Base-by-base conservation (phyloP, 495 filamentous ascomycete species). In the Bathelium albidoporum region DNA sequence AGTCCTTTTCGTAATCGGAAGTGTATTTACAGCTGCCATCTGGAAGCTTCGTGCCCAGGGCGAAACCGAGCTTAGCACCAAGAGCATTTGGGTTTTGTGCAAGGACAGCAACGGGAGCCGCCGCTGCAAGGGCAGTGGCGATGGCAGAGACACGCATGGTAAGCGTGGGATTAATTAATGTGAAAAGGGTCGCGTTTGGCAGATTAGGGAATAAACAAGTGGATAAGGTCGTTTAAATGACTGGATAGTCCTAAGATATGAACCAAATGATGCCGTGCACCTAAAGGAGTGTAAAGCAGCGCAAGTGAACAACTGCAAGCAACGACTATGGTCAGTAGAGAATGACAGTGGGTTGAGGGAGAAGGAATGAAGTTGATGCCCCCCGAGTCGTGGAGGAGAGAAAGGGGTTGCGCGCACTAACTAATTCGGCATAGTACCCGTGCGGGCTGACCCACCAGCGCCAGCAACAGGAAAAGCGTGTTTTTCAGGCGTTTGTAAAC, bases 1-100 rank as follows among this genome's bases (percentile, higher is more conserved):
- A 90, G 73, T 92, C 89, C 36, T 77, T 76, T 61, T 83, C 78
- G 72, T 88, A 90, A 72, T 90, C 87, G 55, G 70, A 63, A 36
- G 75, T 71, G 20, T 72, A 69, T 76, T 93, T 93, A 81, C 88
- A 90, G 58, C 69, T 74, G 20, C 80, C 83, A 67, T 85, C 81
- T 52, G 76, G 22, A 49, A 75, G 74, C 68, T 82, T 81, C 63
- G 79, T 78, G 65, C 82, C 82, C 24, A 85, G 73, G 16, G 82
- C 76, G 68, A 83, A 83, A 60, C 82, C 82, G 53, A 83, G 72
- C 2, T 55, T n/a, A 36, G 65, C 69, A n/a, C 81, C 81, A 9
- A 55, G 49, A 29, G 49, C 49, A 55, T 55, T n/a, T 26, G 49
- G 49, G 24, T 55, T 32, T 66, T 68, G 26, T 73, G 72, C 32